phyloP scores from a whole-genome alignment of 2,329 filamentous ascomycete species.

The Exophiala bonariae region DNA sequence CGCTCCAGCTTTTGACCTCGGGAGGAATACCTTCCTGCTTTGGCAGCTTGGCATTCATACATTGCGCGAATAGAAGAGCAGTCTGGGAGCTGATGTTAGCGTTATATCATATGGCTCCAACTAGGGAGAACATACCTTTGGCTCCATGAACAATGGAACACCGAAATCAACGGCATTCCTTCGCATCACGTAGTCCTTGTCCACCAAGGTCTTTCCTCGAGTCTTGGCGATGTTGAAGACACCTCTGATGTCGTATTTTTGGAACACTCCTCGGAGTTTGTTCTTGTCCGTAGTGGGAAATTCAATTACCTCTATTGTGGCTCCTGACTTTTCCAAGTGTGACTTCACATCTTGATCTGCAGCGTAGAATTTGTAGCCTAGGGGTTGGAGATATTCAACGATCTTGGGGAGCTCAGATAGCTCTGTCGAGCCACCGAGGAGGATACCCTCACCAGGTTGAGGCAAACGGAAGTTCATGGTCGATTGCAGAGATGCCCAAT shows the following conservation, averaged over 20 bases:
- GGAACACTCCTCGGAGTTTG: slow-evolving; percentile 87
- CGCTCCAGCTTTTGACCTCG: slow-evolving; percentile 91
- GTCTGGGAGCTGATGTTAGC: slow-evolving; percentile 61
- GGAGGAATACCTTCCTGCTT: slow-evolving; percentile 81
- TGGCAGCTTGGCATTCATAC: slow-evolving; percentile 95
- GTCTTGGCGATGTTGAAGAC: slow-evolving; percentile 91
- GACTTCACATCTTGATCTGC: slow-evolving; percentile 78
- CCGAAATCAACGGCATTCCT: slow-evolving; percentile 98
- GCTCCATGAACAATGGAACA: slow-evolving; percentile 73
- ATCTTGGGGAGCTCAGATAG: slow-evolving; percentile 71
- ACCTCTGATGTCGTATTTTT: slow-evolving; percentile 94
- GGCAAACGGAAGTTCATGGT: slow-evolving; percentile 99
- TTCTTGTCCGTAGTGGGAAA: slow-evolving; percentile 97
- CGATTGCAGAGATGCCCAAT: slow-evolving; percentile 94
- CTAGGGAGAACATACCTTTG: slow-evolving; percentile 14
- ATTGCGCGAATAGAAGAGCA: slow-evolving; percentile 90
- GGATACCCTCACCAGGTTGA: slow-evolving; percentile 88
- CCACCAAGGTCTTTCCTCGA: slow-evolving; percentile 77
- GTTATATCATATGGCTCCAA: slow-evolving; percentile 5
- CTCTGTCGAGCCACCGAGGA: slow-evolving; percentile 84
- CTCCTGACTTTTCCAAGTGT: slow-evolving; percentile 64
- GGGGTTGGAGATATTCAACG: slow-evolving; percentile 81
- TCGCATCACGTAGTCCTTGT: slow-evolving; percentile 98
- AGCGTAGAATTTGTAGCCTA: slow-evolving; percentile 93
- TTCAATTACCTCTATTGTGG: slow-evolving; percentile 81